Conservation (phyloP, 1,284 basidiomycete species). For the Tausonia pullulans region DNA sequence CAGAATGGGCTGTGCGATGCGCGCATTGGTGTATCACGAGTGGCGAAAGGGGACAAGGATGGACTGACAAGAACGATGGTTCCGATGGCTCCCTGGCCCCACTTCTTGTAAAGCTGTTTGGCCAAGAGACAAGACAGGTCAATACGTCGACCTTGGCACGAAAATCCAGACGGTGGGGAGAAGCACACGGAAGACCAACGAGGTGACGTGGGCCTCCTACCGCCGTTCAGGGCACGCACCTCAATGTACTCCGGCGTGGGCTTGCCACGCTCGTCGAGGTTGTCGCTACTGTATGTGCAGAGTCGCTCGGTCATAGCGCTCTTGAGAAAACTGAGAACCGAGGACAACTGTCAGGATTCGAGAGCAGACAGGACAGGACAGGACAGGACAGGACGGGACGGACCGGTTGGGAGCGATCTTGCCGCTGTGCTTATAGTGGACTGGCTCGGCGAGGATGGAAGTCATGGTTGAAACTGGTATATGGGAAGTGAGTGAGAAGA, state of each 20-base stretch:
- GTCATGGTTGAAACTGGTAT: neutral
- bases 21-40: too few relatives aligned
- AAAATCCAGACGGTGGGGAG: too few relatives aligned
- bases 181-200: too few relatives aligned
- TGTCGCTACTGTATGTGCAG: constrained; percentile 24
- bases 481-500: neutral
- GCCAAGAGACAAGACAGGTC: neutral
- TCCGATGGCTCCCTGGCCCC: constrained; percentile 32
- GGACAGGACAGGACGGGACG: neutral
- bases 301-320: constrained; percentile 32
- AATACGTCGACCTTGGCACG: neutral
- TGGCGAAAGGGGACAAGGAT: neutral
- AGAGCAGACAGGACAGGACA: neutral
- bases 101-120: constrained; percentile 26
- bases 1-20: too few relatives aligned
- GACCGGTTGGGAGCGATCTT: constrained; percentile 21
- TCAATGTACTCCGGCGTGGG: constrained; percentile 22
- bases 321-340: constrained; percentile 14
- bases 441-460: constrained; percentile 19
- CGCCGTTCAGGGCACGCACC: neutral
- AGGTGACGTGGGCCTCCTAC: too few relatives aligned
- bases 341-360: neutral
- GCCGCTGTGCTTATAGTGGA: constrained; percentile 24
- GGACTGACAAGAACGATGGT: constrained; percentile 20
- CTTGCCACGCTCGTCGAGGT: constrained; percentile 26